A percentile compares a stretch with the other conserved stretches of the same genome.
phyloP scores from a whole-genome alignment of 805 yeast genomes.

The Wickerhamomyces bovis region DNA sequence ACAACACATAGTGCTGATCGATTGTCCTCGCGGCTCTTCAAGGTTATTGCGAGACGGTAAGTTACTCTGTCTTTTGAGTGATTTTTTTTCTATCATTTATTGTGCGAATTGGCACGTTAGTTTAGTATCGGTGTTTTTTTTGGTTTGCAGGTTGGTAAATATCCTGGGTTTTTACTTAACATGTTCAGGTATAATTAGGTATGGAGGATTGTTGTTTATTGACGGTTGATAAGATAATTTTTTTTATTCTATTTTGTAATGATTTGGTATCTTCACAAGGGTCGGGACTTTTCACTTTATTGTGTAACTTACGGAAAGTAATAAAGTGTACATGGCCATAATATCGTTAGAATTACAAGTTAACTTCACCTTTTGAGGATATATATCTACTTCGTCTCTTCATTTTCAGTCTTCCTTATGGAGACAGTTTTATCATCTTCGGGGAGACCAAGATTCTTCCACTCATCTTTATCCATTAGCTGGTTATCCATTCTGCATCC shows the following conservation, averaged over 20 bases:
- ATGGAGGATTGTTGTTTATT: background rate
- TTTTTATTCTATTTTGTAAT: no score
- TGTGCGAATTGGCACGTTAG: background rate
- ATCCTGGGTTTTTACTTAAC: background rate
- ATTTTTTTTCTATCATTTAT: no score
- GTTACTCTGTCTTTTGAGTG: background rate
- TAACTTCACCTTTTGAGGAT: background rate
- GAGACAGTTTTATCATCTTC: slow-evolving; percentile 32
- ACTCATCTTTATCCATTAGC: slow-evolving; percentile 52
- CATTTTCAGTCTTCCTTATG: background rate
- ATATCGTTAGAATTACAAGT: background rate
- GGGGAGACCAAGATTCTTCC: slow-evolving; percentile 59
- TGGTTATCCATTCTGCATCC: slow-evolving; percentile 84
- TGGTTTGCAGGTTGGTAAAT: background rate
- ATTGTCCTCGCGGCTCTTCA: background rate
- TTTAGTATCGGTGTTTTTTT: background rate
- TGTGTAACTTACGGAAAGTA: no score
- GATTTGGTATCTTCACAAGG: no score
- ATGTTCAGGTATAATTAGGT: background rate
- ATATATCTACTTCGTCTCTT: background rate
- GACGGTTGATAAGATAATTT: background rate
- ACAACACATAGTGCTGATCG: background rate
- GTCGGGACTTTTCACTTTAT: no score
- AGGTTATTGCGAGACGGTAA: background rate
- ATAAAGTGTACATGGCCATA: no score